These are phyloP conservation scores for Boletus semigastroideus DNA, from an alignment of 1,284 basidiomycete species.

Conservation along the genomic window DNA sequence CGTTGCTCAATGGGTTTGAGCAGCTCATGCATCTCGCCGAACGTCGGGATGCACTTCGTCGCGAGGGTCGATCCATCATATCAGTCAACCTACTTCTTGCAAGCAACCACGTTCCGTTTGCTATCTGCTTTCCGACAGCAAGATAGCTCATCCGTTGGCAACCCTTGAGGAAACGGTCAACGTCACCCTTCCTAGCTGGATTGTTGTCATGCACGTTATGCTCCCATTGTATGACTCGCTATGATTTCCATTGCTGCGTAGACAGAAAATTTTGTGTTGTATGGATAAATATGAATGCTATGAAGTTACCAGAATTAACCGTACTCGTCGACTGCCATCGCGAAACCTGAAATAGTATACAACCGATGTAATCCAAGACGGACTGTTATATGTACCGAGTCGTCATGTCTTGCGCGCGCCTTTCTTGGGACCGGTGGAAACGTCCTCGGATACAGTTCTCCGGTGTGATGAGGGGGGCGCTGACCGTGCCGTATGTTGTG, in stretches of 20 bases:
- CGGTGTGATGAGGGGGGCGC: constrained; percentile 35
- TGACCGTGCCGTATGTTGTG: constrained; percentile 31
- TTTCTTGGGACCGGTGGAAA: constrained; percentile 19
- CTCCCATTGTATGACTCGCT: constrained; percentile 13
- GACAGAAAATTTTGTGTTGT: constrained; percentile 12
- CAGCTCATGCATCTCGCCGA: constrained; percentile 12
- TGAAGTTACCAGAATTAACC: background rate
- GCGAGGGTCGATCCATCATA: constrained; percentile 7
- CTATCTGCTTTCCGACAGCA: constrained; percentile 3
- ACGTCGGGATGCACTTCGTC: constrained; percentile 9
- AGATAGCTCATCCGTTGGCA: constrained; percentile 6
- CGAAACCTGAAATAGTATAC: background rate
- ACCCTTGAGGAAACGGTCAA: background rate
- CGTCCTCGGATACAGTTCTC: constrained; percentile 29
- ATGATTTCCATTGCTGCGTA: constrained; percentile 16
- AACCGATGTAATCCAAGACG: too few species aligned
- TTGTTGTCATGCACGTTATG: constrained; percentile 27
- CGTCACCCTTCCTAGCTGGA: background rate
- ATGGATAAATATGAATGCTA: constrained; percentile 22
- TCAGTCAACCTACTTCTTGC: constrained; percentile 15
- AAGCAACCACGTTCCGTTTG: constrained; percentile 14
- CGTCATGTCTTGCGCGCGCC: constrained; percentile 20
- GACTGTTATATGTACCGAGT: too few species aligned
- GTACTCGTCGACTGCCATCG: background rate
- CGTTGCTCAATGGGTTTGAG: constrained; percentile 14